Percentiles rank a stretch among this genome's conserved stretches.
Conservation (phyloP, 1,139 yeast genomes). For the Lodderomyces orthopsilosis region DNA sequence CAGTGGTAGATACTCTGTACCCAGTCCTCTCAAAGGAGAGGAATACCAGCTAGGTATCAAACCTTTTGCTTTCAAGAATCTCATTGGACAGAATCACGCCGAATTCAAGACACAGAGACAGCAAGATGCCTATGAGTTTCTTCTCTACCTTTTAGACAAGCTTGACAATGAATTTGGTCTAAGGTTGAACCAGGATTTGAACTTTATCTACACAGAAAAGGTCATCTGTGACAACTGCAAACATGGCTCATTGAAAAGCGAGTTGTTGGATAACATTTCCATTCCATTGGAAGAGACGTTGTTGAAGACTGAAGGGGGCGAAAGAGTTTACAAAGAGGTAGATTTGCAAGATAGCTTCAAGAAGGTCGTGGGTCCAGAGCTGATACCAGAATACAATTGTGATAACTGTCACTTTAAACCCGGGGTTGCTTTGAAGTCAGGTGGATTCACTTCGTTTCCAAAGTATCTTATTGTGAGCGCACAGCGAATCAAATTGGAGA, state of each 20-base stretch:
- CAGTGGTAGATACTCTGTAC: constrained; percentile 70
- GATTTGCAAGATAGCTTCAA: constrained; percentile 52
- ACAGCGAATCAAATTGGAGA: constrained; percentile 75
- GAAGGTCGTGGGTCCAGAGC: constrained; percentile 48
- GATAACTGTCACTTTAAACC: constrained; percentile 49
- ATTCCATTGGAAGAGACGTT: constrained; percentile 53
- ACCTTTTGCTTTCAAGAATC: constrained; percentile 70
- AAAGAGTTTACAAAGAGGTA: constrained; percentile 48
- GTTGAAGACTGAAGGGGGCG: constrained; percentile 38
- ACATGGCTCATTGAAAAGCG: constrained; percentile 55
- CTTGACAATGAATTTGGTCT: constrained; percentile 54
- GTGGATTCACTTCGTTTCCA: constrained; percentile 65
- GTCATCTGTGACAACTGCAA: constrained; percentile 62
- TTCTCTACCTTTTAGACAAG: constrained; percentile 62
- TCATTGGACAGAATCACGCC: constrained; percentile 73
- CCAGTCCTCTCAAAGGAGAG: constrained; percentile 42
- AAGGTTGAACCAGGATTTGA: constrained; percentile 50
- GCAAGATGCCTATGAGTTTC: constrained; percentile 93
- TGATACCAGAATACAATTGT: constrained; percentile 65
- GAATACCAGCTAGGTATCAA: constrained; percentile 73
- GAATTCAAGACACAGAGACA: constrained; percentile 88
- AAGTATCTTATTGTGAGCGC: constrained; percentile 68
- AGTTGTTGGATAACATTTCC: constrained; percentile 66
- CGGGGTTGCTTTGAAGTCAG: constrained; percentile 44
- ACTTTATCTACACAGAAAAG: constrained; percentile 64